Evolutionary conservation across 2,329 filamentous ascomycete genomes (phyloP).

Genomic region (Calonectria hawksworthii): DNA sequence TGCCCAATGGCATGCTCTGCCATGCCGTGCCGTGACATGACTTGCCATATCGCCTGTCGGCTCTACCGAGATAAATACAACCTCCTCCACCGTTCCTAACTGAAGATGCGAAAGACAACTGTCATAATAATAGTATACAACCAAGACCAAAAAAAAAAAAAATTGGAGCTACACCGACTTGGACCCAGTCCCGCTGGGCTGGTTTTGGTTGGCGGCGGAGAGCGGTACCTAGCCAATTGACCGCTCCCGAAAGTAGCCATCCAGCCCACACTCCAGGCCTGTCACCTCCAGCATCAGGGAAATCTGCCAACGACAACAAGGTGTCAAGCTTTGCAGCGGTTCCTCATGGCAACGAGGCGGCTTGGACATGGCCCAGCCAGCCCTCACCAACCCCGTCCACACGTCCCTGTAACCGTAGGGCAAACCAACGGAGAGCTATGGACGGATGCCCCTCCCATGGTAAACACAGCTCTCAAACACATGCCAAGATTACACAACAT

Average conservation of each 20-base stretch:
- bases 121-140: slow-evolving; percentile 27
- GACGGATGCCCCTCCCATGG: background rate
- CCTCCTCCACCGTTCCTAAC: background rate
- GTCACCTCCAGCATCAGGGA: background rate
- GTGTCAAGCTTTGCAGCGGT: slow-evolving; percentile 34
- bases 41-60: slow-evolving; percentile 8
- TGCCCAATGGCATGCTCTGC: background rate
- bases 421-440: background rate
- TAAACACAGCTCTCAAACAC: slow-evolving; percentile 17
- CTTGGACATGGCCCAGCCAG: background rate
- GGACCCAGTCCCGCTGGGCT: slow-evolving; percentile 20
- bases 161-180: slow-evolving; percentile 18
- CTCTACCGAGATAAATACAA: slow-evolving; percentile 9
- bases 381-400: background rate
- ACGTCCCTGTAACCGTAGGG: background rate
- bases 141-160: slow-evolving; percentile 1
- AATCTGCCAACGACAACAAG: slow-evolving; percentile 6
- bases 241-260: slow-evolving; percentile 10
- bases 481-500: slow-evolving; percentile 9
- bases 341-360: slow-evolving; percentile 44
- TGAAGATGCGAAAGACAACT: slow-evolving; percentile 9
- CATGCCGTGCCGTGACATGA: background rate
- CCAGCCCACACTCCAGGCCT: background rate
- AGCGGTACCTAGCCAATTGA: slow-evolving; percentile 21
- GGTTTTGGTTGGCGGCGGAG: slow-evolving; percentile 12